Base-by-base conservation (phyloP, 2,329 filamentous ascomycete genomes). In the Verticillium longisporum region DNA sequence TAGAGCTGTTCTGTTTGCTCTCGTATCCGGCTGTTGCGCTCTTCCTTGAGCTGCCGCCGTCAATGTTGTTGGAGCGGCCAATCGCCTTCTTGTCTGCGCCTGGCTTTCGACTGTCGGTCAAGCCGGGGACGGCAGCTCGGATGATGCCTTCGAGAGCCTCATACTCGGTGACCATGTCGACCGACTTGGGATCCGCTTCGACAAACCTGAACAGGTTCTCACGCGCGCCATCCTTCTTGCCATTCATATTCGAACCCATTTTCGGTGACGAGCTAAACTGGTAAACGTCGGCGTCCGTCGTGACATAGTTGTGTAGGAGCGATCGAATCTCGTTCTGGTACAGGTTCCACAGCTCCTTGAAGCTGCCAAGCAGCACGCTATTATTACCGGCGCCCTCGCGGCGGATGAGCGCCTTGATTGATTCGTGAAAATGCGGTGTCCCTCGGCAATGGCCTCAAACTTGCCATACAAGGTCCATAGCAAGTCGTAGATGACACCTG, bases 271-370 rank as follows among this genome's bases (percentile, higher is more conserved):
- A 70, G 77, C 81, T 70, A 79, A 84, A 81, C 60, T 87, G 84
- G 67, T 87, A 88, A 14, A 88, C 78, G 64, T 96, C 89, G 32
- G 90, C 92, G 71, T 96, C 92, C 1, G 92, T 96, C 0, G 95
- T 96, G 58, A 99, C 86, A 72, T 99, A 98, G 72, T 97, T 96
- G 74, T 98, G 95, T 61, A 99, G 79, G 14, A 99, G 79, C 5
- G 93, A 96, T 53, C 93, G 87, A 66, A 99, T 98, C 80, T 99
- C 95, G 74, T 96, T 98, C 71, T 99, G 95, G 69, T 97, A 94
- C 7, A 99, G 80, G 71, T 97, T 97, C 96, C 96, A 99, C 50
- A 99, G 78, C 75, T 98, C 95, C 70, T 94, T 95, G 76, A 99
- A 99, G 61, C 92, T 92, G 60, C 92, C 88, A 6, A 92, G 88